phyloP scores from a whole-genome alignment of 768 basidiomycete species.

The Porphyrellus cyaneotinctus region DNA sequence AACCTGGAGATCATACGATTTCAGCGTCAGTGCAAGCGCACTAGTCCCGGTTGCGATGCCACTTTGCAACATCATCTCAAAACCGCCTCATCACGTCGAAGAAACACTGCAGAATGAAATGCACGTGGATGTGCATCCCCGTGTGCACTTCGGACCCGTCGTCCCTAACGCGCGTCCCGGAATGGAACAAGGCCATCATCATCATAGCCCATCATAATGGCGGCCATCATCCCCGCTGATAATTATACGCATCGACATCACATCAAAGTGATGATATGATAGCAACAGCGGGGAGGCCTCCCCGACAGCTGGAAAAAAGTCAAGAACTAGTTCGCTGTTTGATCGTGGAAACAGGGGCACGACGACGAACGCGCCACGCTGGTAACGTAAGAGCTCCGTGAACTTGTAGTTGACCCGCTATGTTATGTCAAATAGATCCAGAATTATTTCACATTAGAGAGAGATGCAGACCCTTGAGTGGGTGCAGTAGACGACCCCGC shows the following conservation, averaged over 20 bases:
- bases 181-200: constrained; percentile 3
- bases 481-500: constrained; percentile 4
- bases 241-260: constrained; percentile 13
- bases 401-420: not conserved
- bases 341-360: constrained; percentile 4
- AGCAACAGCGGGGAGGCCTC: not conserved
- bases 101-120: constrained; percentile 10
- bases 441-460: not conserved
- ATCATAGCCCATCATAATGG: not conserved
- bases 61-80: not conserved
- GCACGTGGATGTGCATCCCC: constrained; percentile 6
- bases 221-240: constrained; percentile 10
- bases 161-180: not conserved
- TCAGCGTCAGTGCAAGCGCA: not conserved
- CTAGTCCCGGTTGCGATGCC: not conserved
- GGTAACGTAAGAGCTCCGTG: not conserved
- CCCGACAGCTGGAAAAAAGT: not conserved
- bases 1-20: not conserved
- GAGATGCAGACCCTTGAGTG: not conserved
- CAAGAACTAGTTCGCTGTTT: not conserved
- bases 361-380: not conserved
- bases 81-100: constrained; percentile 2
- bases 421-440: not conserved
- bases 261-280: constrained; percentile 5
- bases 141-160: constrained; percentile 12